Evolutionary conservation across 352 stramenopile genomes (phyloP).

Genomic region (Pythium aquatile): DNA sequence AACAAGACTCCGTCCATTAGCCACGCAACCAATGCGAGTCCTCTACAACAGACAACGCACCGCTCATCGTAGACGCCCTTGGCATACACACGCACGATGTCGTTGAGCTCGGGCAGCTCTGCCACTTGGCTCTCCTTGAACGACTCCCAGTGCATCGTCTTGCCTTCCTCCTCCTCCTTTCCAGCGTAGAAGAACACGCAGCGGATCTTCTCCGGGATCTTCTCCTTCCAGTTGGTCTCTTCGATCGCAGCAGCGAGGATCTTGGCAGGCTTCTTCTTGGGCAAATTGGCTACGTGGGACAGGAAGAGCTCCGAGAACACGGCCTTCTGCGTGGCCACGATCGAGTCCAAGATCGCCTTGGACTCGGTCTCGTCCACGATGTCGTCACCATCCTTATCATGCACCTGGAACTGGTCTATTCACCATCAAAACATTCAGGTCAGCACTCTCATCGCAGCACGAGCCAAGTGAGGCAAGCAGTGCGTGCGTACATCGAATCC

Average conservation of each 20-base stretch:
- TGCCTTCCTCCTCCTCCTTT: conserved; percentile 55
- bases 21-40: neutral
- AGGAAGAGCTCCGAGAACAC: conserved; percentile 63
- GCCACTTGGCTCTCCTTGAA: conserved; percentile 62
- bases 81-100: conserved; percentile 57
- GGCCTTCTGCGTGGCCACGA: conserved; percentile 51
- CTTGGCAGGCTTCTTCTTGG: conserved; percentile 56
- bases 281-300: conserved; percentile 42
- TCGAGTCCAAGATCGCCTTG: conserved; percentile 54
- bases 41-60: conserved; percentile 20
- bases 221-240: conserved; percentile 67
- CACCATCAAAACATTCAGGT: conserved; percentile 1
- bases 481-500: conserved; percentile 15
- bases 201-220: conserved; percentile 72
- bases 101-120: conserved; percentile 58
- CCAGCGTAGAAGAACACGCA: conserved; percentile 73
- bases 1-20: neutral
- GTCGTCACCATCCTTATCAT: conserved; percentile 52
- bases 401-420: conserved; percentile 59
- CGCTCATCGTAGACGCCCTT: conserved; percentile 47
- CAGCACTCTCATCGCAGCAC: neutral
- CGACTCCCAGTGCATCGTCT: conserved; percentile 54
- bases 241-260: conserved; percentile 43
- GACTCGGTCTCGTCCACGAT: conserved; percentile 57
- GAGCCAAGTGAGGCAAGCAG: neutral